Evolutionary conservation across 2,329 filamentous ascomycete species (phyloP).

Genomic region (Lachnellula suecica): DNA sequence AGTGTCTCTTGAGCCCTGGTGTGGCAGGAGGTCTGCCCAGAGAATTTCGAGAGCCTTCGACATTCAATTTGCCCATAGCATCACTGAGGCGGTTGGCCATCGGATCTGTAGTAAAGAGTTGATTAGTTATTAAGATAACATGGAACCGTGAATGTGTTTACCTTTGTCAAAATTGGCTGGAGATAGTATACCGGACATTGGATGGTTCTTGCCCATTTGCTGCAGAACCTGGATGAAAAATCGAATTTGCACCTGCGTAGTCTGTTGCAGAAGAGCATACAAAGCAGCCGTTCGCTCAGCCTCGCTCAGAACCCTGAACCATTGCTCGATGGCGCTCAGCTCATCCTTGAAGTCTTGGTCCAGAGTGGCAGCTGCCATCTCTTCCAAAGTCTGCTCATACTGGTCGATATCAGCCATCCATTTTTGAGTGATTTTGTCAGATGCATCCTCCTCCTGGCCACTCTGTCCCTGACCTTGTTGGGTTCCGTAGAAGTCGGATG

Average conservation of each 20-base stretch:
- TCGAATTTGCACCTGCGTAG: conserved; percentile 96
- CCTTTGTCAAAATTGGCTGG: conserved; percentile 97
- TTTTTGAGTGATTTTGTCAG: conserved; percentile 93
- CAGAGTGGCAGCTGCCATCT: conserved; percentile 97
- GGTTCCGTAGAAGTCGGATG: conserved; percentile 88
- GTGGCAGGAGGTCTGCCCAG: conserved; percentile 77
- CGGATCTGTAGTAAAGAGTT: conserved; percentile 62
- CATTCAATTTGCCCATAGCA: conserved; percentile 92
- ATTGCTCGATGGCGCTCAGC: conserved; percentile 97
- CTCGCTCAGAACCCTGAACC: conserved; percentile 97
- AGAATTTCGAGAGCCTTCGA: conserved; percentile 84
- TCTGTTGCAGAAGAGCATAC: conserved; percentile 95
- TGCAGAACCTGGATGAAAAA: conserved; percentile 99
- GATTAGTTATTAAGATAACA: conserved; percentile 8
- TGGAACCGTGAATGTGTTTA: conserved; percentile 39
- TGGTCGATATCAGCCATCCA: conserved; percentile 99
- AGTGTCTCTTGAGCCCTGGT: conserved; percentile 83
- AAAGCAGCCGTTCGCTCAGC: conserved; percentile 93
- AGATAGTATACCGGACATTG: conserved; percentile 92
- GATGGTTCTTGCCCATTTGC: conserved; percentile 98
- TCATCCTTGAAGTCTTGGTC: conserved; percentile 99
- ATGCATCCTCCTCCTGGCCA: conserved; percentile 72
- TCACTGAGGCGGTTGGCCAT: conserved; percentile 96
- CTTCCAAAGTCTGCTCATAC: conserved; percentile 96
- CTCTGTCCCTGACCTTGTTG: conserved; percentile 67